A percentile compares a stretch with the other conserved stretches of the same genome.
Conservation (phyloP, 371 early-diverging fungal species). For the Apophysomyces variabilis region DNA sequence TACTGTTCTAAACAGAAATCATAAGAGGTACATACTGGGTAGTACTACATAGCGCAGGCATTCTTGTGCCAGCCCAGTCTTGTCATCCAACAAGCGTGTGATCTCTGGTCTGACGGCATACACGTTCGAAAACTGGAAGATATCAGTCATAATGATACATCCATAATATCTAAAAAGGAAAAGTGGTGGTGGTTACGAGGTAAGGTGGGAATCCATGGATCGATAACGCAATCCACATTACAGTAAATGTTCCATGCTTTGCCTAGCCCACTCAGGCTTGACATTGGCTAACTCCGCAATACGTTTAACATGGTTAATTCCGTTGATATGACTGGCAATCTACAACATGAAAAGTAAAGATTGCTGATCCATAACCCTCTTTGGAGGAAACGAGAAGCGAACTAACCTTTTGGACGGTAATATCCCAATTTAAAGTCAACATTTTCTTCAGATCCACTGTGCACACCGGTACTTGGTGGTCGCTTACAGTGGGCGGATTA, state of each 20-base stretch:
- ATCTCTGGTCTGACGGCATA: conserved; percentile 74
- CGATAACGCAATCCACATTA: conserved; percentile 32
- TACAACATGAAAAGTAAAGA: not conserved
- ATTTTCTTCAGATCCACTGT: conserved; percentile 69
- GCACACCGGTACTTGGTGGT: conserved; percentile 85
- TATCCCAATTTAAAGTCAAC: conserved; percentile 81
- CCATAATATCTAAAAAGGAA: conserved; percentile 72
- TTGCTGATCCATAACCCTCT: too few relatives aligned
- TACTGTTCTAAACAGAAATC: not conserved
- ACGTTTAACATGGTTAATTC: conserved; percentile 73
- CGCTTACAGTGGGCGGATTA: conserved; percentile 75
- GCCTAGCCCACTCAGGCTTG: conserved; percentile 69
- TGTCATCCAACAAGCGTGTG: conserved; percentile 64
- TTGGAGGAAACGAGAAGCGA: not conserved
- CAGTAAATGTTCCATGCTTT: conserved; percentile 83
- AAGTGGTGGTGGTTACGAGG: not conserved
- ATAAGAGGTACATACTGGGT: conserved; percentile 46
- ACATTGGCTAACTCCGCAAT: conserved; percentile 82
- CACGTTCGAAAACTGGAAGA: conserved; percentile 89
- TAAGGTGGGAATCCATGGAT: not conserved
- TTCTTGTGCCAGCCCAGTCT: conserved; percentile 63
- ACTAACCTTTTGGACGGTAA: conserved; percentile 74
- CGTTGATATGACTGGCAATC: conserved; percentile 72
- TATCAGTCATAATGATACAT: conserved; percentile 80
- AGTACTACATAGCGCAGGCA: conserved; percentile 69